phyloP scores from a whole-genome alignment of 2,329 filamentous ascomycete species.

The Volutella citrinella region DNA sequence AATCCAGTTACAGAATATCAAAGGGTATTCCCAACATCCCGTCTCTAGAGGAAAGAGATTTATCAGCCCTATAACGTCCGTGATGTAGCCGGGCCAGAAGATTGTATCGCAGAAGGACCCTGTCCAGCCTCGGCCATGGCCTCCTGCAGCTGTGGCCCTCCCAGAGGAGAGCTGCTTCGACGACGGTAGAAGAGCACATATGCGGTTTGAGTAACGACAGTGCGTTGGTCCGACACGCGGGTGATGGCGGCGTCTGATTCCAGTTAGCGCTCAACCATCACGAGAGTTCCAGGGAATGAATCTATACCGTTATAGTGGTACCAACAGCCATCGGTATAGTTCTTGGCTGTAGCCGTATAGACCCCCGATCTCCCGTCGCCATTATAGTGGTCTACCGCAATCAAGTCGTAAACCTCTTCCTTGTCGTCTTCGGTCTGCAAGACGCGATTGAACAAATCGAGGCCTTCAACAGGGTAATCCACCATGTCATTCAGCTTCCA shows the following conservation, averaged over 20 bases:
- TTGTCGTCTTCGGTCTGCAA: slow-evolving; percentile 79
- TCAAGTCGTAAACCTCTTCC: slow-evolving; percentile 83
- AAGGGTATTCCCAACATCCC: too few species aligned
- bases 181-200: slow-evolving; percentile 97
- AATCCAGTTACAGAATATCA: too few species aligned
- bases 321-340: slow-evolving; percentile 85
- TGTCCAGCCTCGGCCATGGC: too few species aligned
- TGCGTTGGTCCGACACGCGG: slow-evolving; percentile 55
- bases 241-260: slow-evolving; percentile 77
- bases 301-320: slow-evolving; percentile 94
- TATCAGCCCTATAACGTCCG: too few species aligned
- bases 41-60: too few species aligned
- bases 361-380: slow-evolving; percentile 91
- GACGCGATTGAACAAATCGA: slow-evolving; percentile 79
- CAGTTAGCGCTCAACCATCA: too few species aligned
- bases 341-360: slow-evolving; percentile 92
- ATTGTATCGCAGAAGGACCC: too few species aligned
- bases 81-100: too few species aligned
- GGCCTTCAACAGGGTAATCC: slow-evolving; percentile 83
- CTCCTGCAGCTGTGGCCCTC: slow-evolving; percentile 76
- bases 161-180: slow-evolving; percentile 71
- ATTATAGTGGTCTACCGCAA: slow-evolving; percentile 94
- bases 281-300: too few species aligned
- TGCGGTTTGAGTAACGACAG: slow-evolving; percentile 71
- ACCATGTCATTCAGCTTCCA: slow-evolving; percentile 92